Percentiles rank a stretch among this genome's conserved stretches.
Conservation (phyloP, 2,329 filamentous ascomycete species). For the Ophiognomonia clavigignenti-juglandacearum region DNA sequence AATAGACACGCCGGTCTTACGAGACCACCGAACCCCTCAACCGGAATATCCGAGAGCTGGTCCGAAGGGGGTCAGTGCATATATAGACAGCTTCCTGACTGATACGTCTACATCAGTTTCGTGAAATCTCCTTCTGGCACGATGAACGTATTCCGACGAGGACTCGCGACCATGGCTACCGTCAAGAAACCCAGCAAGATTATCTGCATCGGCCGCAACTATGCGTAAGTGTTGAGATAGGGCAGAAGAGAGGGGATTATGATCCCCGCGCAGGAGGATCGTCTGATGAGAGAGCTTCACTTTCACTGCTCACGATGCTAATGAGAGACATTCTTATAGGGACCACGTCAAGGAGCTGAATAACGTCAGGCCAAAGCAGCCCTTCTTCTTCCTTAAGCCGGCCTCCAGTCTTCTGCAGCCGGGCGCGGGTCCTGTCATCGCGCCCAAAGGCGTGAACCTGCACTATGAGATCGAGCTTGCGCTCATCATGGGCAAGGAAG, state of each 20-base stretch:
- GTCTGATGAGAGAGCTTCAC: too few species aligned
- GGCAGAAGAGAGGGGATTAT: too few species aligned
- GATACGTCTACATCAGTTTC: neutral
- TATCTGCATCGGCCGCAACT: conserved; percentile 87
- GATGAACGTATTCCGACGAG: conserved; percentile 22
- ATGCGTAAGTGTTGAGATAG: conserved; percentile 78
- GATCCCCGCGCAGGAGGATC: too few species aligned
- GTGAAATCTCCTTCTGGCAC: neutral
- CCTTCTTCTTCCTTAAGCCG: conserved; percentile 99
- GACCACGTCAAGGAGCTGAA: conserved; percentile 93
- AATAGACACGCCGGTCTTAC: too few species aligned
- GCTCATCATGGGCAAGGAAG: conserved; percentile 76
- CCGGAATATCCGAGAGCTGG: conserved; percentile 4
- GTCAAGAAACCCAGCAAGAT: conserved; percentile 56
- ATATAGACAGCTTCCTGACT: neutral
- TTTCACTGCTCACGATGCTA: conserved; percentile 13
- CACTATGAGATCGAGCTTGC: conserved; percentile 96
- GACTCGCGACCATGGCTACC: conserved; percentile 29
- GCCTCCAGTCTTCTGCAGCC: conserved; percentile 79
- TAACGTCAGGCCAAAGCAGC: conserved; percentile 82
- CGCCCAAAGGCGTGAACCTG: conserved; percentile 76
- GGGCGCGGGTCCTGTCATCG: conserved; percentile 71
- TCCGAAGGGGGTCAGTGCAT: neutral
- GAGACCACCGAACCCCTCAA: conserved; percentile 7
- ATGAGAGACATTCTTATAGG: conserved; percentile 36